Percentiles rank a stretch among this genome's conserved stretches.
These are phyloP conservation scores for Blastocystis sp. DNA, from an alignment of 352 stramenopile species.

Conservation along the genomic window DNA sequence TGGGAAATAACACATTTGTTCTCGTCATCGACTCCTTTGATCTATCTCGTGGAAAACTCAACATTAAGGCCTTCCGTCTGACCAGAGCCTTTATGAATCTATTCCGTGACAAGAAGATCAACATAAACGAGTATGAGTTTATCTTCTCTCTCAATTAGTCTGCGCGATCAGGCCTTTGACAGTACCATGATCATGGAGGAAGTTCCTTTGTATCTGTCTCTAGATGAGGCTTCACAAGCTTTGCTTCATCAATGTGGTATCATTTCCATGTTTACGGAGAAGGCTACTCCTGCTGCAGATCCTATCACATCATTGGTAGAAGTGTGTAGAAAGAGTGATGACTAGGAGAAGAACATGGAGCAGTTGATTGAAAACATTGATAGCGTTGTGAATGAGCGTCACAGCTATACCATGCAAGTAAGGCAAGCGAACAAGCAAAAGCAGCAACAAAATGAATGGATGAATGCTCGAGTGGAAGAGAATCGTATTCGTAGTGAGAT, in stretches of 20 bases:
- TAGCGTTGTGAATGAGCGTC: slow-evolving; percentile 25
- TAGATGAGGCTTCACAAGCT: not conserved
- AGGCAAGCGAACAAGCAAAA: slow-evolving; percentile 18
- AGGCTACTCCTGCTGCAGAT: not conserved
- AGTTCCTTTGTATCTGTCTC: not conserved
- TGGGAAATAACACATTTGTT: slow-evolving; percentile 31
- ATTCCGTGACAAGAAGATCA: slow-evolving; percentile 52
- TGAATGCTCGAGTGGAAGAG: not conserved
- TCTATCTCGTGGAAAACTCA: slow-evolving; percentile 22
- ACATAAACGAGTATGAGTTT: slow-evolving; percentile 27
- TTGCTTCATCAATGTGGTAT: slow-evolving; percentile 26
- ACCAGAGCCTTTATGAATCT: slow-evolving; percentile 19
- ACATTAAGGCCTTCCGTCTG: slow-evolving; percentile 51
- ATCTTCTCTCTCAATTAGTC: not conserved
- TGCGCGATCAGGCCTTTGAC: not conserved
- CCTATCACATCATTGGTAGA: not conserved
- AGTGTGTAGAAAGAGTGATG: not conserved
- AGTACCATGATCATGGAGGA: slow-evolving; percentile 48
- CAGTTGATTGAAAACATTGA: slow-evolving; percentile 42
- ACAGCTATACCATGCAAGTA: not conserved
- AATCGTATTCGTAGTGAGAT: not conserved
- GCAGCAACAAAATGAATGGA: not conserved
- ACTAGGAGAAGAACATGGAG: slow-evolving; percentile 62
- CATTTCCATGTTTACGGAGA: not conserved
- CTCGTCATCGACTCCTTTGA: slow-evolving; percentile 54